Evolutionary conservation across 2,329 filamentous ascomycete genomes (phyloP), one percentile per base, ranked within the genome.

Genomic region (Phaeosphaeria sp.): DNA sequence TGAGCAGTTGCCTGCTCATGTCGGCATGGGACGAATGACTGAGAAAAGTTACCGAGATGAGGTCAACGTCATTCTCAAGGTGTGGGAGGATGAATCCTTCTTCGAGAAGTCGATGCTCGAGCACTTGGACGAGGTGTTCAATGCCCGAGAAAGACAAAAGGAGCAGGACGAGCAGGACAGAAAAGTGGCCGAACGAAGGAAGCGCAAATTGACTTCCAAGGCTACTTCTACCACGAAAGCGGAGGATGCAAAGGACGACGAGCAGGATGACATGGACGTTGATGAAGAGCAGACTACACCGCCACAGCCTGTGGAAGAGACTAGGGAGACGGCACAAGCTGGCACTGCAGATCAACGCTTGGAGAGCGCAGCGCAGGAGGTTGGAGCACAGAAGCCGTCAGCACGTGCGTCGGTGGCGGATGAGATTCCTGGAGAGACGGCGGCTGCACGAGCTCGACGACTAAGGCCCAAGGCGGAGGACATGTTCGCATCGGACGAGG

Each of bases 1-100:
- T 2, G 93, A 93, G 0, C 80, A 85, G 54, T 84, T 96, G 58
- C 87, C 92, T 7, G 88, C 89, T 66, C 87, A 86, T 53, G 79
- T 90, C 21, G 83, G 84, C 46, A 96, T 93, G 92, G 93, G 93
- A 10, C 87, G 91, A 1, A 80, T 97, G 60, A 89, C 91, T 20
- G 89, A 89, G 3, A 91, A 95, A 61, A 66, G 64, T 36, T 79
- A 70, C 55, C 61, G 71, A 30, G 64, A 72, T 3, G 67, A 72
- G 25, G 65, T 79, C 13, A 74, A 75, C 48, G 60, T 60, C 20
- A 64, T 78, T 15, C 61, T 78, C 11, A 65, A 67, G 2, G 62
- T 74, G 6, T 79, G 77, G 77, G 67, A 70, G 30, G 64, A 69
- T 2, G 71, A 73, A 49, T 64, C 65, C 17, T 43, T 75, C 21